Percentiles rank a stretch among this genome's conserved stretches.
These are phyloP conservation scores for Kodamaea plutei DNA, from an alignment of 1,139 yeast genomes.

Conservation along the genomic window DNA sequence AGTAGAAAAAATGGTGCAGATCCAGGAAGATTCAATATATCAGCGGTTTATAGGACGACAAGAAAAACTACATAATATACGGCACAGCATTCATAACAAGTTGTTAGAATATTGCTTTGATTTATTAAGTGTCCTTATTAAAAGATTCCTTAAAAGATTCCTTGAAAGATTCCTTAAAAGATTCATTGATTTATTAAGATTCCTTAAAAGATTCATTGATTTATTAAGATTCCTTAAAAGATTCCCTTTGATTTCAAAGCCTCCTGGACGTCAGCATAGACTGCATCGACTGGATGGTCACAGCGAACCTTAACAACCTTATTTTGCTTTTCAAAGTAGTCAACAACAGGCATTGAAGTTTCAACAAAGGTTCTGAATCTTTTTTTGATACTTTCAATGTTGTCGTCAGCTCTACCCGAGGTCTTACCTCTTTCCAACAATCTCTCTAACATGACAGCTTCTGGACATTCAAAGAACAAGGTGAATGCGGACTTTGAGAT, in stretches of 20 bases:
- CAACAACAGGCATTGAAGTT: constrained; percentile 93
- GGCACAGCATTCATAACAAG: too few species aligned
- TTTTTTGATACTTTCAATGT: constrained; percentile 83
- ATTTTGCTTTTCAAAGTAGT: constrained; percentile 68
- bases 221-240: too few species aligned
- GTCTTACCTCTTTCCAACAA: constrained; percentile 90
- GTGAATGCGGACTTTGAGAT: constrained; percentile 76
- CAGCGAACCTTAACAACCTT: constrained; percentile 79
- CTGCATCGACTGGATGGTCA: constrained; percentile 75
- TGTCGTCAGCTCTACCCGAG: constrained; percentile 91
- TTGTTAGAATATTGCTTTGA: too few species aligned
- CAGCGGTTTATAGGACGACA: too few species aligned
- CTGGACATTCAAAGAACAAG: constrained; percentile 92
- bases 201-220: too few species aligned
- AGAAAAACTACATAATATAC: too few species aligned
- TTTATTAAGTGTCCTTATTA: too few species aligned
- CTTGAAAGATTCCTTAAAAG: too few species aligned
- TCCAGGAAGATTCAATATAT: too few species aligned
- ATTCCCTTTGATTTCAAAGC: constrained; percentile 51
- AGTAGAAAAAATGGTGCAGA: too few species aligned
- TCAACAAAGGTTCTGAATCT: constrained; percentile 83
- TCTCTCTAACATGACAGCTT: constrained; percentile 78
- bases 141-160: too few species aligned
- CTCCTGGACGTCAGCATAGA: constrained; percentile 63
- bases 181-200: too few species aligned